Conservation (phyloP, 768 basidiomycete genomes). For the Daedaleopsis nitida region DNA sequence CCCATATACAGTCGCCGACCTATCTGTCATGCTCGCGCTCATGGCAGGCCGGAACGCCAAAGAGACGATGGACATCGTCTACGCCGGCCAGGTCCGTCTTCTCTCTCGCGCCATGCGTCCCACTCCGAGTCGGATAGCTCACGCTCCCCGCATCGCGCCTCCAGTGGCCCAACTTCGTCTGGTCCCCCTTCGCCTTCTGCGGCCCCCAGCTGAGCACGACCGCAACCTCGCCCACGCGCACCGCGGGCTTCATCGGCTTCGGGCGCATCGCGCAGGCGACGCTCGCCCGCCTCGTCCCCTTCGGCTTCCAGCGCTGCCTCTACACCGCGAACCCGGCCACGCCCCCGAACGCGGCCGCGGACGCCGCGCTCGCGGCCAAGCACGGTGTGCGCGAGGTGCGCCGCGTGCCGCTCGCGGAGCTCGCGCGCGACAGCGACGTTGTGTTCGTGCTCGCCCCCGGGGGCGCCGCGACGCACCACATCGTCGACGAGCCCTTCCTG, state of each 20-base stretch:
- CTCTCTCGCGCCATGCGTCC: background rate
- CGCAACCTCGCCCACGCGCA: conserved; percentile 52
- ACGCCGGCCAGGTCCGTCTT: conserved; percentile 63
- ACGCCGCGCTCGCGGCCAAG: conserved; percentile 34
- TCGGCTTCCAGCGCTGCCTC: conserved; percentile 75
- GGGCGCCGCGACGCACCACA: conserved; percentile 65
- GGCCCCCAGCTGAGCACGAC: conserved; percentile 77
- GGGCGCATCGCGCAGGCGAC: conserved; percentile 91
- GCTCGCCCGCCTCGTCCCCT: conserved; percentile 75
- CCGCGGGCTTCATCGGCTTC: conserved; percentile 91
- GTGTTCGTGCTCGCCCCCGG: conserved; percentile 85
- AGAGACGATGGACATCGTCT: conserved; percentile 62
- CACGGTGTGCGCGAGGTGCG: conserved; percentile 41
- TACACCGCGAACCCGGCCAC: conserved; percentile 66
- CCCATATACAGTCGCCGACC: conserved; percentile 74
- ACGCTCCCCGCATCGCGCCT: no score
- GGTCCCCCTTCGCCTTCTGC: conserved; percentile 84
- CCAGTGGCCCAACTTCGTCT: conserved; percentile 79
- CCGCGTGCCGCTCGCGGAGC: conserved; percentile 61
- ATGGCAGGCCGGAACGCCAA: conserved; percentile 90
- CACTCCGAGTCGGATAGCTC: no score
- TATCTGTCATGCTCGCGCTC: conserved; percentile 85
- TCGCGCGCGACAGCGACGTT: conserved; percentile 82
- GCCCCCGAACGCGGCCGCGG: conserved; percentile 40
- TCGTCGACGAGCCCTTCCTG: conserved; percentile 75